Base-by-base conservation (phyloP, 108 stramenopile genomes). In the Cylindrotheca fusiformis region DNA sequence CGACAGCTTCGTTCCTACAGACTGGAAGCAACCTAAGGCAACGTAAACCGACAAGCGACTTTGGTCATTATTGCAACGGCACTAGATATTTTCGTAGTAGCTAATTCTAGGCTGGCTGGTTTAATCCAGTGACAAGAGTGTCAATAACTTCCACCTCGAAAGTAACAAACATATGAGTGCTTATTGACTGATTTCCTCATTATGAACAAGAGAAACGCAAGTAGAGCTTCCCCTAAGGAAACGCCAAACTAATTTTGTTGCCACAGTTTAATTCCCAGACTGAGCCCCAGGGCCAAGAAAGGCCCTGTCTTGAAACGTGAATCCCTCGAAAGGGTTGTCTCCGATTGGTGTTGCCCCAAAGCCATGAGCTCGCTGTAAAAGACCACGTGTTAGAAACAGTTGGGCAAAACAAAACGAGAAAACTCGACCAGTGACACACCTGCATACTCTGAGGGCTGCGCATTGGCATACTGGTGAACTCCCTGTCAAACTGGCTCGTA, bases 401-500 rank as follows among this genome's bases (percentile, higher is more conserved):
- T 23, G 29, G 23, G 48, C 0, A 8, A 6, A 19, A 60, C n/a
- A n/a, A n/a, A 32, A 5, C 32, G 33, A 41, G 4, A 48, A 12
- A 14, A n/a, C 14, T 29, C 52, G 44, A 54, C 6, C 10, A 44
- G 22, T 48, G 14, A 14, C 36, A 41, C 14, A 41, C 36, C 36
- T 41, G 67, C 75, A 85, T 69, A 75, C 84, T 77, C 50, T 80
- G 78, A 0, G 90, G 94, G 55, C 87, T 88, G 61, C 82, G 78
- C 46, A 95, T 68, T 18, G 96, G 96, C 86, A 95, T 88, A 57
- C 60, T 79, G 10, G 95, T 96, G 55, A 96, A 96, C 68, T 96
- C 95, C 63, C 76, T 75, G 76, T 96, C 95, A 52, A 96, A 95
- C 74, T 91, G 94, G 63, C 88, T 93, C 0, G 97, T 97, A 76